Base-by-base conservation (phyloP, 2,329 filamentous ascomycete genomes). In the Cryoendolithus antarcticus region DNA sequence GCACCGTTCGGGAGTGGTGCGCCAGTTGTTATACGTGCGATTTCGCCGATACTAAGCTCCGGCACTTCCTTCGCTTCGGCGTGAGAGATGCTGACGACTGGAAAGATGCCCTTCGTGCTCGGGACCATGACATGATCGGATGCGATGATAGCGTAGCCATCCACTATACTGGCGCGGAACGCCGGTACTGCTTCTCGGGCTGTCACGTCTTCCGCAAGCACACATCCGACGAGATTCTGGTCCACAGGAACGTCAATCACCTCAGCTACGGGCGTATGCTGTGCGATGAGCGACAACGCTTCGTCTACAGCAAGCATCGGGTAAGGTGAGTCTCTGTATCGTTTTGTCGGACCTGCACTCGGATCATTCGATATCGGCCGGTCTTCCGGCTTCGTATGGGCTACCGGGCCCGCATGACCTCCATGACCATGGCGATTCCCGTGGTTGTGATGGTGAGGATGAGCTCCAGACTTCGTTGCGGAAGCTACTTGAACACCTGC, bases 81-180 rank as follows among this genome's bases (percentile, higher is more conserved):
- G 56, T 95, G 86, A 0, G 86, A 93, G 9, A 96, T 71, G 0
- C 83, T 80, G 1, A 81, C 78, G 9, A 98, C 89, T 1, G 89
- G 86, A 54, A 91, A 96, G 1, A 80, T 64, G 0, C 89, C 88
- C 51, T 81, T 84, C 35, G 84, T 73, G 35, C 72, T 75, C 1
- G 57, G 56, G 31, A 75, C 67, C 53, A 57, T 9, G 52, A 60
- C 40, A 36, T 57, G 51, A 11, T 55, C 48, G 0, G 52, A 52
- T 3, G 76, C 80, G 30, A 88, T 77, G 1, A 93, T 74, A 2
- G 91, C 91, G 55, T 98, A 98, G 1, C 91, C 91, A 59, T 98
- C 91, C 1, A 98, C 91, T 31, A 95, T 96, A 56, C 89, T 96
- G 11, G 91, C 91, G 42, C 86, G 72, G 62, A 93, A 98, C 0